A percentile compares a stretch with the other conserved stretches of the same genome.
These are phyloP conservation scores for Cordyceps farinosa DNA, from an alignment of 2,329 filamentous ascomycete genomes.

Conservation along the genomic window DNA sequence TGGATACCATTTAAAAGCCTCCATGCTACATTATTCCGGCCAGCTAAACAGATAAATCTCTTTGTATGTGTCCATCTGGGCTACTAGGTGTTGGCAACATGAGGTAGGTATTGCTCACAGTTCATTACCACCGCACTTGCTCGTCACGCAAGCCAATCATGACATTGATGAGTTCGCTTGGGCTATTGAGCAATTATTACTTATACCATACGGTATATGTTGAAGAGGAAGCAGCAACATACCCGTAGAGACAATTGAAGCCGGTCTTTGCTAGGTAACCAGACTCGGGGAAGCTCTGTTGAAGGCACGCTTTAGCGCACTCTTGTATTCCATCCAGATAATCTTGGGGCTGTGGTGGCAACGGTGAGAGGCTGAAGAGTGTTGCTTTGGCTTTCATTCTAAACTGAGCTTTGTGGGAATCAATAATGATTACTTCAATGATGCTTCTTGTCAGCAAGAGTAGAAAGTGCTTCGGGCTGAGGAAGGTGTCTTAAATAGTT, in stretches of 20 bases:
- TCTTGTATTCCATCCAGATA: background rate
- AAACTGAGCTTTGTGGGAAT: background rate
- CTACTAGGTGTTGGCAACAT: no score
- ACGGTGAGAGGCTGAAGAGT: slow-evolving; percentile 24
- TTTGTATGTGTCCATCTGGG: background rate
- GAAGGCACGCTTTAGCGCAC: slow-evolving; percentile 16
- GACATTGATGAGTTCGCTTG: background rate
- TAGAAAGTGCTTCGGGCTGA: no score
- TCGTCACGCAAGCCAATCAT: background rate
- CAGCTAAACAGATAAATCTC: background rate
- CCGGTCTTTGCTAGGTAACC: slow-evolving; percentile 18
- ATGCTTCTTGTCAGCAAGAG: no score
- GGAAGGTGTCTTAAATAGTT: no score
- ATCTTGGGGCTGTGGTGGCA: slow-evolving; percentile 22
- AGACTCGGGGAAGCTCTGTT: slow-evolving; percentile 19
- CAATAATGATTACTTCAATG: background rate
- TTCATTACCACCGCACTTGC: background rate
- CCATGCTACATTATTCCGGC: background rate
- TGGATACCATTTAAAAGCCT: background rate
- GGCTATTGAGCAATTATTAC: background rate
- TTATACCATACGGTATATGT: background rate
- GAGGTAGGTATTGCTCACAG: background rate
- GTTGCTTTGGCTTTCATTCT: slow-evolving; percentile 24
- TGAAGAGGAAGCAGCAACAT: background rate
- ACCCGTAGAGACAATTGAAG: slow-evolving; percentile 22